These are phyloP conservation scores for Cochlearia excelsa DNA, from an alignment of 345 rosid genomes.

Conservation along the genomic window DNA sequence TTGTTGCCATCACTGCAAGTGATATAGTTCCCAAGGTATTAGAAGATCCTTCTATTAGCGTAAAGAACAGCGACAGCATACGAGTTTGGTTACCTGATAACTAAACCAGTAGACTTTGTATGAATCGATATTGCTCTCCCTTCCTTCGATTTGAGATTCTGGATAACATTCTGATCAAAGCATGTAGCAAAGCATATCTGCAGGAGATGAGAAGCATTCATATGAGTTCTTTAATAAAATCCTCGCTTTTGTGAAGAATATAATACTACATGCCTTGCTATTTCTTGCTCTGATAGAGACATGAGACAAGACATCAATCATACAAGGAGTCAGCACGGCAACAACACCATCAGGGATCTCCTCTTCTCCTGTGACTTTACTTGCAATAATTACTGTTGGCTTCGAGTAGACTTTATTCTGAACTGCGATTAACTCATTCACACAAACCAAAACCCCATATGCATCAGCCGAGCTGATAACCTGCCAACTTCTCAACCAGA, in stretches of 20 bases:
- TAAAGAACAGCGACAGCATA: slow-evolving; percentile 10
- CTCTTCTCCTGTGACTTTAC: slow-evolving; percentile 85
- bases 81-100: slow-evolving; percentile 52
- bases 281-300: slow-evolving; percentile 98
- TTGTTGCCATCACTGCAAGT: slow-evolving; percentile 31
- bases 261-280: slow-evolving; percentile 60
- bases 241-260: neutral
- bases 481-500: slow-evolving; percentile 76
- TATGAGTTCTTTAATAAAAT: slow-evolving; percentile 7
- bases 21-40: neutral
- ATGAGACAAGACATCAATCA: slow-evolving; percentile 97
- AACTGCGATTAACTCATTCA: slow-evolving; percentile 67
- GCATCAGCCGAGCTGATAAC: slow-evolving; percentile 89
- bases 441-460: slow-evolving; percentile 64
- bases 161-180: slow-evolving; percentile 73
- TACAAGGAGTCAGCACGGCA: slow-evolving; percentile 90
- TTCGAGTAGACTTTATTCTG: slow-evolving; percentile 70
- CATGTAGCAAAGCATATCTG: slow-evolving; percentile 99
- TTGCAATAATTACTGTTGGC: slow-evolving; percentile 83
- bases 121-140: slow-evolving; percentile 71
- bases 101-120: slow-evolving; percentile 63
- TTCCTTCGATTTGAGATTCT: slow-evolving; percentile 59
- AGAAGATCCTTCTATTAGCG: slow-evolving; percentile 2
- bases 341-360: slow-evolving; percentile 92
- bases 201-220: slow-evolving; percentile 30